These are phyloP conservation scores for Pascua guehoae DNA, from an alignment of 1,284 basidiomycete species.

Conservation along the genomic window DNA sequence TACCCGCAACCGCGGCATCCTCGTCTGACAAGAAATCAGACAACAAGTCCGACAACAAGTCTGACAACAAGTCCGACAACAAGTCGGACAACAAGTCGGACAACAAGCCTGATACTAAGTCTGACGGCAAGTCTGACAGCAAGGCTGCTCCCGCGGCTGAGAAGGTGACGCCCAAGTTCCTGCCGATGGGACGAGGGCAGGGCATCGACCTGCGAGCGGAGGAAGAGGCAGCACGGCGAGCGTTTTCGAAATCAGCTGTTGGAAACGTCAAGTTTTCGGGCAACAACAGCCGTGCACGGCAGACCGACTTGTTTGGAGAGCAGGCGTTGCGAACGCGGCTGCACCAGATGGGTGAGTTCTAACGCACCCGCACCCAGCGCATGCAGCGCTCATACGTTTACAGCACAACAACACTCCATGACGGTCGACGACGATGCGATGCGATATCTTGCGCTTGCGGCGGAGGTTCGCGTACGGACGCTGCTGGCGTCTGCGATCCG, in stretches of 20 bases:
- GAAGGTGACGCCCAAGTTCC: not conserved
- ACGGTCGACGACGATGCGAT: slow-evolving; percentile 38
- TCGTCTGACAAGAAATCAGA: no score
- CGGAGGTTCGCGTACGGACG: slow-evolving; percentile 36
- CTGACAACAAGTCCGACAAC: no score
- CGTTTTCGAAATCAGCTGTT: slow-evolving; percentile 13
- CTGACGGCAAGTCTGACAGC: not conserved
- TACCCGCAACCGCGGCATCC: no score
- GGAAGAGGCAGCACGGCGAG: slow-evolving; percentile 38
- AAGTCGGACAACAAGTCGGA: not conserved
- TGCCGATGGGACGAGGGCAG: slow-evolving; percentile 17
- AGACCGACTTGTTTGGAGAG: slow-evolving; percentile 36
- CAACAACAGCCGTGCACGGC: slow-evolving; percentile 23
- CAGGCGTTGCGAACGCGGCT: slow-evolving; percentile 23
- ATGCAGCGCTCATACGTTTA: not conserved
- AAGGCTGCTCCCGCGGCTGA: not conserved
- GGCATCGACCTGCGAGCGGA: slow-evolving; percentile 37
- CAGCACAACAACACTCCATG: slow-evolving; percentile 32
- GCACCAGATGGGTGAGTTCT: slow-evolving; percentile 24
- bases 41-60: no score
- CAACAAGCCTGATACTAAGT: no score
- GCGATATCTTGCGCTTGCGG: slow-evolving; percentile 38
- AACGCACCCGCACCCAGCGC: not conserved
- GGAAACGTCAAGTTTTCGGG: slow-evolving; percentile 20
- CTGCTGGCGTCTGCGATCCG: slow-evolving; percentile 31